Evolutionary conservation across 306 rosid genomes (phyloP).

Genomic region (Lupinus albus): DNA sequence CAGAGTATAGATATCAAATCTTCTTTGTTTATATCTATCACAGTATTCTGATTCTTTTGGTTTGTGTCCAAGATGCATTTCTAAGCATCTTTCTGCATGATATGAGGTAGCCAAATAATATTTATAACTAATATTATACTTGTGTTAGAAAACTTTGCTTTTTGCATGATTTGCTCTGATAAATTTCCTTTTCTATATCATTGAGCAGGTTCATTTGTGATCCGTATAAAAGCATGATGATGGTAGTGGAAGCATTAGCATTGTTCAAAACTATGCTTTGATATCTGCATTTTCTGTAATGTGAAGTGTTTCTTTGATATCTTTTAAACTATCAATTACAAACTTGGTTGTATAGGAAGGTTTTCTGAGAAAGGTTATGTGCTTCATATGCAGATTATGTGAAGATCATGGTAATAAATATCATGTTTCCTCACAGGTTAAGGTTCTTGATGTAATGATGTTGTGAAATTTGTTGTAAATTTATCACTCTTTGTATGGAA

Average conservation of each 20-base stretch:
- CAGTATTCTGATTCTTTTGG: conserved; percentile 17
- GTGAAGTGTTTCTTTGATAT: conserved; percentile 28
- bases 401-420: conserved; percentile 23
- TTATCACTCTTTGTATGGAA: conserved; percentile 23
- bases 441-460: conserved; percentile 27
- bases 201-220: conserved; percentile 87
- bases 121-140: background rate
- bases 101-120: background rate
- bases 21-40: conserved; percentile 7
- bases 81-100: conserved; percentile 4
- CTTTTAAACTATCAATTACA: conserved; percentile 35
- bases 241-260: conserved; percentile 33
- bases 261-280: conserved; percentile 22
- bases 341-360: conserved; percentile 43
- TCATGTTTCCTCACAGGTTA: background rate
- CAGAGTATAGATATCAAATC: background rate
- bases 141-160: conserved; percentile 21
- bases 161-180: conserved; percentile 27
- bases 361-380: conserved; percentile 31
- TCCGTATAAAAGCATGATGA: conserved; percentile 79
- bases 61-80: conserved; percentile 27
- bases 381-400: conserved; percentile 30
- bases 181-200: conserved; percentile 15
- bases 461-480: conserved; percentile 29
- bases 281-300: conserved; percentile 29